Evolutionary conservation across 768 basidiomycete genomes (phyloP).

Genomic region (Russula sp.): DNA sequence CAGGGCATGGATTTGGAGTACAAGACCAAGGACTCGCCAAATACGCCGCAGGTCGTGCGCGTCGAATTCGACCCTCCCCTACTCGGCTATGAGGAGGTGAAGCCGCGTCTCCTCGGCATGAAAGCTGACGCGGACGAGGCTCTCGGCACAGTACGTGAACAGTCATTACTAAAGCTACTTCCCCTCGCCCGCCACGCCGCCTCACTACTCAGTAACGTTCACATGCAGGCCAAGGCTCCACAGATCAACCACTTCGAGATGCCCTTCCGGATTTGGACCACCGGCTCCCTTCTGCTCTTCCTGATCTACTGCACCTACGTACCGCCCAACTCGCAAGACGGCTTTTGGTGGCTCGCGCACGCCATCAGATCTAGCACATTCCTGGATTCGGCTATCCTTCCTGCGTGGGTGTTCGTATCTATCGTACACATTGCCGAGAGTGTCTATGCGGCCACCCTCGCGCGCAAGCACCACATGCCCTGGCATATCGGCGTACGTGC

Average conservation of each 20-base stretch:
- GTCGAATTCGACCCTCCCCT: slow-evolving; percentile 69
- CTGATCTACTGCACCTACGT: slow-evolving; percentile 34
- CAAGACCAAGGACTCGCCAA: slow-evolving; percentile 41
- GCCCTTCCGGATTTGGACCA: slow-evolving; percentile 31
- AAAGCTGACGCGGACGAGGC: slow-evolving; percentile 74
- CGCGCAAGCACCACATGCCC: slow-evolving; percentile 47
- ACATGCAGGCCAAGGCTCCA: slow-evolving; percentile 36
- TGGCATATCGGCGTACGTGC: slow-evolving; percentile 35
- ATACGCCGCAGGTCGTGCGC: slow-evolving; percentile 40
- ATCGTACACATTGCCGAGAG: slow-evolving; percentile 42
- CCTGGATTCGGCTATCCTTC: slow-evolving; percentile 27
- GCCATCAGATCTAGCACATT: slow-evolving; percentile 32
- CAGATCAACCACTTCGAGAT: slow-evolving; percentile 52
- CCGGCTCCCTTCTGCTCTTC: slow-evolving; percentile 28
- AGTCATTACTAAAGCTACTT: background rate
- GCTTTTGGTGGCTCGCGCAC: slow-evolving; percentile 31
- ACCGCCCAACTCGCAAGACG: slow-evolving; percentile 23
- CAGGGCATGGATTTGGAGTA: slow-evolving; percentile 71
- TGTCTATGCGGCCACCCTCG: slow-evolving; percentile 43
- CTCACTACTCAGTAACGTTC: background rate
- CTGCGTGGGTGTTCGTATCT: slow-evolving; percentile 32
- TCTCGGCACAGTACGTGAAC: slow-evolving; percentile 62
- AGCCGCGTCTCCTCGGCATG: slow-evolving; percentile 73
- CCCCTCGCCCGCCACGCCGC: background rate
- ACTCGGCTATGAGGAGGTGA: slow-evolving; percentile 72